Conservation (phyloP, 768 basidiomycete genomes). For the Lactifluus piperatus region DNA sequence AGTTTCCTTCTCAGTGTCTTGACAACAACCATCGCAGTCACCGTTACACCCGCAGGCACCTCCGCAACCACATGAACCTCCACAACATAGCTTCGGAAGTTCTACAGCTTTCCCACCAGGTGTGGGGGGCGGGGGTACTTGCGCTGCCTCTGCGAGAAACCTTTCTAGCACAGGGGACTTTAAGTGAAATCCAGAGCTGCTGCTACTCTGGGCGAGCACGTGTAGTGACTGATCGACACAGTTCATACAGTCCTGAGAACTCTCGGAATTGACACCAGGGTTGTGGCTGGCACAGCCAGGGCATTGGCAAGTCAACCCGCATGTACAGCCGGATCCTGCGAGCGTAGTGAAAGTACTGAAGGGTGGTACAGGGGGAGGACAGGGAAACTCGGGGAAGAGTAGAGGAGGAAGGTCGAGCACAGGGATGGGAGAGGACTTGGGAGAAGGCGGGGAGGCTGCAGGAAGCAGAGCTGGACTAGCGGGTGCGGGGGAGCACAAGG, state of each 20-base stretch:
- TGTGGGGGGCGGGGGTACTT: conserved; percentile 14
- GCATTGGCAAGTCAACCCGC: conserved; percentile 20
- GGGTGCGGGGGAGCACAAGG: no score
- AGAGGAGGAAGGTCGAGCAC: conserved; percentile 19
- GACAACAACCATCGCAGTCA: conserved; percentile 17
- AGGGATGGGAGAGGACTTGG: not conserved
- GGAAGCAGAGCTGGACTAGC: not conserved
- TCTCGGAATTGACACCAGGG: not conserved
- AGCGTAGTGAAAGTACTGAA: conserved; percentile 21
- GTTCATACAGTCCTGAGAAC: conserved; percentile 8
- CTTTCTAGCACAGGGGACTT: conserved; percentile 10
- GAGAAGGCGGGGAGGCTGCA: not conserved
- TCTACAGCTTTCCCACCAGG: conserved; percentile 16
- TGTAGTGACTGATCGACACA: conserved; percentile 15
- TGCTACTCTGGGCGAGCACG: conserved; percentile 6
- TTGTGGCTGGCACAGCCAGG: conserved; percentile 13
- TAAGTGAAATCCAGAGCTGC: not conserved
- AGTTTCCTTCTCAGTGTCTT: not conserved
- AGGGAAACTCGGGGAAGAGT: conserved; percentile 8
- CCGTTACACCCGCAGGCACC: conserved; percentile 16
- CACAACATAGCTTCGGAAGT: conserved; percentile 20
- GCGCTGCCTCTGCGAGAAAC: conserved; percentile 17
- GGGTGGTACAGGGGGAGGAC: conserved; percentile 14
- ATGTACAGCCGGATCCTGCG: conserved; percentile 21
- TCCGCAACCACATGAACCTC: conserved; percentile 17